Evolutionary conservation across 1,284 basidiomycete genomes (phyloP).

Genomic region (Moesziomyces sp.): DNA sequence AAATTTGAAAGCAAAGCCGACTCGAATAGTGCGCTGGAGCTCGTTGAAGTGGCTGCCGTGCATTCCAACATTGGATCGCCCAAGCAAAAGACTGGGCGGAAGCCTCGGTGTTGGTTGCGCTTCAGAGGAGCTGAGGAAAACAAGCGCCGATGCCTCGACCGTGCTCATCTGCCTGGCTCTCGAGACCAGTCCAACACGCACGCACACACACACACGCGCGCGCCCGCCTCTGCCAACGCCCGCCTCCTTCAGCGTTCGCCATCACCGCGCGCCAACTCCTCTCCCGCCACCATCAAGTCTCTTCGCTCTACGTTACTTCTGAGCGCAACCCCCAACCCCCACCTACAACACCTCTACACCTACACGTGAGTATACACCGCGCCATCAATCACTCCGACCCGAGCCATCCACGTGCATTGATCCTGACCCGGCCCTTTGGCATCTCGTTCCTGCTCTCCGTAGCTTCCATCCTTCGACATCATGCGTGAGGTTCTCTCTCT

Average conservation of each 20-base stretch:
- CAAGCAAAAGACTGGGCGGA: background rate
- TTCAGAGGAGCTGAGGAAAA: background rate
- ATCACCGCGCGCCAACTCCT: conserved; percentile 16
- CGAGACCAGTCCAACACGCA: background rate
- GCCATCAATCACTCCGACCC: background rate
- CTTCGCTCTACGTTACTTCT: conserved; percentile 64
- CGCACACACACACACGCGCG: no score
- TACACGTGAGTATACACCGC: conserved; percentile 23
- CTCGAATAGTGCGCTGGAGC: background rate
- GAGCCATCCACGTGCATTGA: background rate
- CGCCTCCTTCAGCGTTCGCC: background rate
- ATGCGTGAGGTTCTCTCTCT: conserved; percentile 82
- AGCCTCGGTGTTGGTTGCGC: background rate
- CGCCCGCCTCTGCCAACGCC: background rate
- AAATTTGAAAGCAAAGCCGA: background rate
- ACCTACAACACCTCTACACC: conserved; percentile 5
- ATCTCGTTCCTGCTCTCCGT: no score
- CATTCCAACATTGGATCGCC: no score
- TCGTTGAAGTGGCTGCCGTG: no score
- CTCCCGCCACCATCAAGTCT: conserved; percentile 40
- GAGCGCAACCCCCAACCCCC: conserved; percentile 38
- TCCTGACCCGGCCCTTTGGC: no score
- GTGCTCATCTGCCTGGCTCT: background rate
- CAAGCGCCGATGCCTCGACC: background rate
- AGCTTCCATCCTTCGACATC: conserved; percentile 7